Evolutionary conservation across 495 filamentous ascomycete genomes (phyloP).

Genomic region (Choiromyces venosus): DNA sequence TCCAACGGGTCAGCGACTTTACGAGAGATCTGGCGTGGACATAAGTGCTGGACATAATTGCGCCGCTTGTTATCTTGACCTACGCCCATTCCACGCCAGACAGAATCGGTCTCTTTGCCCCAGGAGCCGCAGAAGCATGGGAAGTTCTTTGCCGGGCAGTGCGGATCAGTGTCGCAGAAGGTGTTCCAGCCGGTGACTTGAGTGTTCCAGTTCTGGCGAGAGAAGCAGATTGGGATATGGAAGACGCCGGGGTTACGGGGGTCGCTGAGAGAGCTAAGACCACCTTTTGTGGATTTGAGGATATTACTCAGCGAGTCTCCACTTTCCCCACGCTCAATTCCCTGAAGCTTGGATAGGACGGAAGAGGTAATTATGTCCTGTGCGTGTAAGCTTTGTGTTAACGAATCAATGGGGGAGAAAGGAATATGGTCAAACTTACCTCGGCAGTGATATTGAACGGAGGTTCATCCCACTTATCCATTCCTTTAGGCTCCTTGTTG

Average conservation of each 20-base stretch:
- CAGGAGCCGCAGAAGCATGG: constrained; percentile 31
- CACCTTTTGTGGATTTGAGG: background rate
- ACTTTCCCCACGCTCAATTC: background rate
- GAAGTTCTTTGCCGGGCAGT: constrained; percentile 33
- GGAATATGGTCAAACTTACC: background rate
- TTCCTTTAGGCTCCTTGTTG: constrained; percentile 17
- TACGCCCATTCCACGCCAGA: constrained; percentile 24
- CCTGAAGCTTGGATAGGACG: constrained; percentile 4
- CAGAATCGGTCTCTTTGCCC: constrained; percentile 16
- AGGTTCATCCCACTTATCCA: constrained; percentile 25
- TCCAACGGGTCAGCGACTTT: constrained; percentile 26
- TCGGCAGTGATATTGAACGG: constrained; percentile 21
- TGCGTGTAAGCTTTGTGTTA: background rate
- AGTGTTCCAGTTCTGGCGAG: constrained; percentile 30
- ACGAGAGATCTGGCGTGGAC: constrained; percentile 27
- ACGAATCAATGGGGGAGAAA: background rate
- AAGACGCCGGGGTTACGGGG: constrained; percentile 13
- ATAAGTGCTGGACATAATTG: constrained; percentile 22
- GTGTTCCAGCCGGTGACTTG: constrained; percentile 18
- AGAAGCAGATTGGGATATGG: constrained; percentile 30
- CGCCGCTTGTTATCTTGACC: background rate
- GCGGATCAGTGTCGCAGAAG: constrained; percentile 20
- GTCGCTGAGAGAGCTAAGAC: constrained; percentile 9
- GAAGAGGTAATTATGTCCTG: constrained; percentile 31
- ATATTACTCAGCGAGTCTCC: background rate